Percentiles rank a stretch among this genome's conserved stretches.
Conservation (phyloP, 371 early-diverging fungal species). For the Actinomucor elegans region DNA sequence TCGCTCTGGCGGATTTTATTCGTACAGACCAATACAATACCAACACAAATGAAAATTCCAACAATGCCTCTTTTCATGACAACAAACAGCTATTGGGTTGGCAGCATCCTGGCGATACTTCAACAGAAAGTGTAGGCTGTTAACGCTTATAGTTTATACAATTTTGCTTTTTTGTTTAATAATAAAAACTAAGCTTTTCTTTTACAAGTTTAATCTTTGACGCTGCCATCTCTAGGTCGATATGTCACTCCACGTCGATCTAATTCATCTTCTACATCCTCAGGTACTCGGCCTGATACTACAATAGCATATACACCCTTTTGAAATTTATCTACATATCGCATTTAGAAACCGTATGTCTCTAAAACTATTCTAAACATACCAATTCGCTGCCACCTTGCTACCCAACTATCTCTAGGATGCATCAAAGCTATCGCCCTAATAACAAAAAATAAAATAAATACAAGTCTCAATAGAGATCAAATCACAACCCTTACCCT, state of each 20-base stretch:
- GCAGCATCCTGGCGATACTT: conserved; percentile 29
- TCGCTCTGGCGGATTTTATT: conserved; percentile 21
- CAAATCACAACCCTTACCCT: conserved; percentile 54
- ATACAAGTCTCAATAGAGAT: background rate
- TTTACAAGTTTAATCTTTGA: conserved; percentile 52
- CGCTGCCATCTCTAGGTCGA: conserved; percentile 83
- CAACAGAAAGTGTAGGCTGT: conserved; percentile 24
- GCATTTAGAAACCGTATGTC: background rate
- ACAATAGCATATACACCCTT: conserved; percentile 91
- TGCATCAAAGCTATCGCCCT: conserved; percentile 80
- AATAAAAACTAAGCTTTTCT: background rate
- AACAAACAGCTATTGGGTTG: conserved; percentile 13
- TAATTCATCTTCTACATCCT: conserved; percentile 82
- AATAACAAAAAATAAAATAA: background rate
- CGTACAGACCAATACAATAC: too few relatives aligned
- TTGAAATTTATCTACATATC: conserved; percentile 70
- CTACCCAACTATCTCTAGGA: conserved; percentile 86
- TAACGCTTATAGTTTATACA: conserved; percentile 1
- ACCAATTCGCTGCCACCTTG: conserved; percentile 84
- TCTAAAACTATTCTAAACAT: background rate
- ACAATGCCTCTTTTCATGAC: background rate
- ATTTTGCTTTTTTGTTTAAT: background rate
- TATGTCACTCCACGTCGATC: conserved; percentile 79
- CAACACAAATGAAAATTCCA: background rate
- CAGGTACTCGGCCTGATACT: conserved; percentile 88